Base-by-base conservation (phyloP, 2,329 filamentous ascomycete species). In the Seiridium unicorne region DNA sequence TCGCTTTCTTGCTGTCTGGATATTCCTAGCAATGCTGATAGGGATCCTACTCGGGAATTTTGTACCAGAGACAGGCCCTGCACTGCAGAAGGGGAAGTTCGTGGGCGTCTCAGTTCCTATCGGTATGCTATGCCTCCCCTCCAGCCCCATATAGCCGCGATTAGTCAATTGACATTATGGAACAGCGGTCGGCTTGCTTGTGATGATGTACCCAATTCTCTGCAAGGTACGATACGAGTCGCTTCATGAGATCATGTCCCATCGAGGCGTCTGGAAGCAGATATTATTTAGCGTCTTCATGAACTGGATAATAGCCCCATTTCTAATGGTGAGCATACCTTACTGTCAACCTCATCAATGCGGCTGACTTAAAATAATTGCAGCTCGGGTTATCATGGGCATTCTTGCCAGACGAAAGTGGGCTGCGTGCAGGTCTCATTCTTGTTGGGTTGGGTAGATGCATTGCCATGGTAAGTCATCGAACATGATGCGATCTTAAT, bases 141-240 rank as follows among this genome's bases (percentile, higher is more conserved):
- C 42, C 57, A 9, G 36, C n/a, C 13, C 11, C 32, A 11, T 32
- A 56, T 56, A 2, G 6, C 18, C 18, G 18, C 18, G 18, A 26
- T 26, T 26, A 26, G 18, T 26, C 18, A 26, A 26, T 26, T 26
- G 18, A 26, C 18, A 26, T 26, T 26, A 26, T 26, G 18, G 18
- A 26, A 26, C 62, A 91, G 91, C 92, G 0, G 78, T 96, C 53
- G 92, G 92, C 0, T 77, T 96, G 1, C 81, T 96, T 1, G 87
- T 96, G 47, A 96, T 96, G 92, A 96, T 96, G 91, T 96, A 95
- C 69, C 93, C 92, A 0, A 96, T 96, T 61, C 79, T 96, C 0
- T 96, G 91, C 81, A 95, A 95, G 73, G 89, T 96, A 5, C 86
- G 86, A 46, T 95, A 87, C 73, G 92, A 96, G 72, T 84, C 85